Percentiles rank a stretch among this genome's conserved stretches.
phyloP scores from a whole-genome alignment of 2,329 filamentous ascomycete genomes.

The Septoria linicola region DNA sequence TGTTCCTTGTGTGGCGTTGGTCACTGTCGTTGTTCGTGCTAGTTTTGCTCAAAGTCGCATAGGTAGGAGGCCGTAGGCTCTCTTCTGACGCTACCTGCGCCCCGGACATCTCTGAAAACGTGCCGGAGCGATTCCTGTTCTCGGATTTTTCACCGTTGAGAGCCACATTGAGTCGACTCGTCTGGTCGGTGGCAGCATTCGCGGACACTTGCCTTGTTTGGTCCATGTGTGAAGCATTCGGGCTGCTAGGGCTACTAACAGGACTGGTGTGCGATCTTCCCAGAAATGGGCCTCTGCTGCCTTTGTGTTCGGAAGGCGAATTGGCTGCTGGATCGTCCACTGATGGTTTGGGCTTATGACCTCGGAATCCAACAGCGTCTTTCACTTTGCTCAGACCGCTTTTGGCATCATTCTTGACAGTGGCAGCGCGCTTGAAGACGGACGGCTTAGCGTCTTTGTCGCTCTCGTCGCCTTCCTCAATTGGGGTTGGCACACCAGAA shows the following conservation, averaged over 20 bases:
- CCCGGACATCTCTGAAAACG: slow-evolving; percentile 1
- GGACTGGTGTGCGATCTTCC: slow-evolving; percentile 30
- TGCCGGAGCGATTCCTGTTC: background rate
- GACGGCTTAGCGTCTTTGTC: slow-evolving; percentile 43
- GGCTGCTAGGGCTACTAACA: slow-evolving; percentile 32
- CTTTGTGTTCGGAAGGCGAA: slow-evolving; percentile 28
- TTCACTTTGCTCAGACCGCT: slow-evolving; percentile 83
- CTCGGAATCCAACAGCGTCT: slow-evolving; percentile 68
- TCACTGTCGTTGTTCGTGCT: slow-evolving; percentile 8
- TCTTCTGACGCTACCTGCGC: slow-evolving; percentile 18
- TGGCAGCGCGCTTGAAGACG: slow-evolving; percentile 76
- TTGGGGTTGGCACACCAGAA: slow-evolving; percentile 20
- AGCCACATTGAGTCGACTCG: slow-evolving; percentile 19
- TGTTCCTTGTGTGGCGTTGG: slow-evolving; percentile 10
- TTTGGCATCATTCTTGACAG: slow-evolving; percentile 74
- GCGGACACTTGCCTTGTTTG: slow-evolving; percentile 14
- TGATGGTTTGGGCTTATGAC: slow-evolving; percentile 41
- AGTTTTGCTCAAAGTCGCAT: slow-evolving; percentile 8
- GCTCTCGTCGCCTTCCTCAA: slow-evolving; percentile 37
- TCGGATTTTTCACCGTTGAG: slow-evolving; percentile 3
- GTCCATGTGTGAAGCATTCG: slow-evolving; percentile 13
- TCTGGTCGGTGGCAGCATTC: slow-evolving; percentile 21
- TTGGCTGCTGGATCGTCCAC: slow-evolving; percentile 28
- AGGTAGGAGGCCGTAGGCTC: slow-evolving; percentile 8
- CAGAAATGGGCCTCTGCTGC: slow-evolving; percentile 26